A percentile compares a stretch with the other conserved stretches of the same genome.
phyloP scores from a whole-genome alignment of 768 basidiomycete species.

The Auricularia auricula-judae region DNA sequence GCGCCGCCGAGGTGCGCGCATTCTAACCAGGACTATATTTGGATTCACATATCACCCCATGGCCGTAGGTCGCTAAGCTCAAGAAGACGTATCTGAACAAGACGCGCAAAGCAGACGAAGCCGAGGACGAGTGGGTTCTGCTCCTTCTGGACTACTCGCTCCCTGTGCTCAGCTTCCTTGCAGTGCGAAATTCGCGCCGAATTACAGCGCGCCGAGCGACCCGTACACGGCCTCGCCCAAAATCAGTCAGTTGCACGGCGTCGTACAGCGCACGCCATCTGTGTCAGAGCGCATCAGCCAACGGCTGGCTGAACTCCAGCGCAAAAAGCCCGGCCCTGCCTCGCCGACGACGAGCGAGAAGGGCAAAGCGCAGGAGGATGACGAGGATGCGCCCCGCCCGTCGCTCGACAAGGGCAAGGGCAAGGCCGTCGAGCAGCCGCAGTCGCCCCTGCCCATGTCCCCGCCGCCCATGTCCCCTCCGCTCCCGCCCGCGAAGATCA shows the following conservation, averaged over 20 bases:
- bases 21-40: neutral
- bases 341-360: constrained; percentile 17
- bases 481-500: constrained; percentile 25
- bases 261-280: constrained; percentile 49
- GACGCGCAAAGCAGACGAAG: constrained; percentile 77
- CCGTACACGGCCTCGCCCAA: constrained; percentile 77
- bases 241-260: constrained; percentile 17
- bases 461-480: constrained; percentile 36
- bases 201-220: constrained; percentile 38
- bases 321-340: constrained; percentile 29
- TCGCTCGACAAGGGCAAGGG: constrained; percentile 67
- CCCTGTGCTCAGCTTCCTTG: neutral
- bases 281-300: constrained; percentile 81
- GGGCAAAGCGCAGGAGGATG: constrained; percentile 21
- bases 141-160: neutral
- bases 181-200: constrained; percentile 85
- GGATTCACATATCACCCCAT: constrained; percentile 1
- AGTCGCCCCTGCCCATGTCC: constrained; percentile 10
- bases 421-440: constrained; percentile 32
- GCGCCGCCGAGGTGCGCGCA: constrained; percentile 45
- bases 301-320: constrained; percentile 71
- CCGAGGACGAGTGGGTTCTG: constrained; percentile 77
- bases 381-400: constrained; percentile 35
- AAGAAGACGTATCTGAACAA: constrained; percentile 71
- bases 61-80: constrained; percentile 40